These are phyloP conservation scores for Alternaria sp. DNA, from an alignment of 2,329 filamentous ascomycete genomes.

Conservation along the genomic window DNA sequence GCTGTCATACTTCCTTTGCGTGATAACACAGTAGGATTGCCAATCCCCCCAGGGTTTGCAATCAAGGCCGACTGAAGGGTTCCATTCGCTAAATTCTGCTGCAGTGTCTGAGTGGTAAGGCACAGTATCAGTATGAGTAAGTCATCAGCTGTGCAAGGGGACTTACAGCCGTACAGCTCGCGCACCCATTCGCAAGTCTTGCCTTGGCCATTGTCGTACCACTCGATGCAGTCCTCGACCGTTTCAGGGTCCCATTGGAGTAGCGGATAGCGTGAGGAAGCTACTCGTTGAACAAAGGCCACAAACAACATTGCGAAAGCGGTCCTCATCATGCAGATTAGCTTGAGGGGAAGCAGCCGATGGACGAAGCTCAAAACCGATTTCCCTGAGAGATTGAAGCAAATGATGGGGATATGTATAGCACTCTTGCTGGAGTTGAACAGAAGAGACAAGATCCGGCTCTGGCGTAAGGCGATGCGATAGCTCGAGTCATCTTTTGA, in stretches of 20 bases:
- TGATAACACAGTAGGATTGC: slow-evolving; percentile 4
- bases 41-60: not conserved
- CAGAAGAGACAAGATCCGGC: not conserved
- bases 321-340: not conserved
- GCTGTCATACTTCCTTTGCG: slow-evolving; percentile 2
- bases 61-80: slow-evolving; percentile 1
- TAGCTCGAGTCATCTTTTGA: accelerated
- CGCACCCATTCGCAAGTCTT: not conserved
- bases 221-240: not conserved
- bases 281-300: not conserved
- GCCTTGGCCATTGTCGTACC: not conserved
- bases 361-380: not conserved
- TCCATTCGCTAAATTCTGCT: slow-evolving; percentile 1
- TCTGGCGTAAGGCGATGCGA: not conserved
- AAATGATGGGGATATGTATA: not conserved
- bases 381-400: not conserved
- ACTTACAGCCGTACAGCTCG: not conserved
- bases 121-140: not conserved
- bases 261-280: not conserved
- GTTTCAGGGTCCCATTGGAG: not conserved
- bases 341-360: not conserved
- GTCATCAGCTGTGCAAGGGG: not conserved
- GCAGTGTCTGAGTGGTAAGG: not conserved
- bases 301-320: not conserved
- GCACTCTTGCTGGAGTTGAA: not conserved